Base-by-base conservation (phyloP, 495 filamentous ascomycete species). In the Neurospora sp. region DNA sequence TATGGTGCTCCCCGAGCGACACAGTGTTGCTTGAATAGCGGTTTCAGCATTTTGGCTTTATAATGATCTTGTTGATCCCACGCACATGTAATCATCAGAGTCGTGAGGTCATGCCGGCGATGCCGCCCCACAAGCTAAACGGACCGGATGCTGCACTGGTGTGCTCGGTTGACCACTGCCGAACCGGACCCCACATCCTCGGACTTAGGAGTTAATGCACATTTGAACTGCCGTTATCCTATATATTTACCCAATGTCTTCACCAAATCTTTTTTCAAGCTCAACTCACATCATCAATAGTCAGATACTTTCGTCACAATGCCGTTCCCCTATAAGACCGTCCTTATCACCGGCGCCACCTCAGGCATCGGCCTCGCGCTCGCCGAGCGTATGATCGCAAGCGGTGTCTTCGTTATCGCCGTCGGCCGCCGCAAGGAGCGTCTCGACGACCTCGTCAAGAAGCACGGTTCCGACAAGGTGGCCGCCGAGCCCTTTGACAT, bases 281-380 rank as follows among this genome's bases (percentile, higher is more conserved):
- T 23, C 20, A 23, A 23, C 20, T 23, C 20, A 54, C 46, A 11
- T 23, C 4, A 23, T 49, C 44, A 49, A 49, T 4, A 0, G 1
- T 23, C 44, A 46, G 1, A 1, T 8, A 11, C 35, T 5, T 16
- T 40, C 23, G 11, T 38, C 42, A 80, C 69, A 42, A 90, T 90
- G 88, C 74, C 86, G 4, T 90, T 91, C 77, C 83, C 85, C 0
- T 93, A 92, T 80, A 90, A 91, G 74, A 90, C 87, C 72, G 87
- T 92, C 39, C 89, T 94, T 23, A 77, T 93, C 72, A 84, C 93
- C 71, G 91, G 92, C 37, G 91, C 91, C 44, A 93, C 91, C 14
- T 87, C 88, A 20, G 91, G 92, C 72, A 93, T 94, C 74, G 92
- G 93, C 69, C 78, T 84, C 35, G 90, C 89, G 0, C 82, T 94